Base-by-base conservation (phyloP, 179 eudicot genomes). In the Corrigiola litoralis region DNA sequence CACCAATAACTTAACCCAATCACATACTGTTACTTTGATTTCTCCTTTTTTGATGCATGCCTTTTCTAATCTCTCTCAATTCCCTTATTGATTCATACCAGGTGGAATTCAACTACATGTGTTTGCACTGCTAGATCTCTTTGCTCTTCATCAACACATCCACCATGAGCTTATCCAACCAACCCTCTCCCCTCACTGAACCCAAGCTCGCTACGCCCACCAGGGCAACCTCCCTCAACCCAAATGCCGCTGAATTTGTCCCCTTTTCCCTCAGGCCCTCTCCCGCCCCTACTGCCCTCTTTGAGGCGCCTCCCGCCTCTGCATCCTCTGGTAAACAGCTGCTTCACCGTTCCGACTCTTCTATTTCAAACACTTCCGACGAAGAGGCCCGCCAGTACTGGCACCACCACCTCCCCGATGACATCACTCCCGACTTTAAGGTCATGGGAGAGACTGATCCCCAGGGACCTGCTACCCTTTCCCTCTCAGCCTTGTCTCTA, bases 371-470 rank as follows among this genome's bases (percentile, higher is more conserved):
- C 64, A 84, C 85, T 67, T 87, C 96, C 24, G 99, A 90, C 65
- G 99, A 94, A 28, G 99, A 94, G 74, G 89, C 84, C 38, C 97
- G 72, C 25, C 96, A 85, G 56, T 94, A 83, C 57, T 94, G 99
- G 99, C 84, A 87, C 68, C 81, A 68, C 66, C 94, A 88, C 72
- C 97, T 94, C 24, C 99, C 99, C 21, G 99, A 94, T 78, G 99
- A 94, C 73, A 86, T 94, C 53, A 94, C 89, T 79, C 99, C 99
- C 1, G 99, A 94, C 72, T 94, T 94, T 59, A 86, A 83, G 48
- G 78, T 80, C 54, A 53, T 62, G 66, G 89, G 84, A 44, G 88
- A 75, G 61, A 88, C 84, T 25, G 86, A 81, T 12, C 73, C 77
- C 65, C 87, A 46, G 59, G 84, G 78, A 68, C 41, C 65, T 57